Conservation (phyloP, 305 asterid species). For the Ruellia speciosa region DNA sequence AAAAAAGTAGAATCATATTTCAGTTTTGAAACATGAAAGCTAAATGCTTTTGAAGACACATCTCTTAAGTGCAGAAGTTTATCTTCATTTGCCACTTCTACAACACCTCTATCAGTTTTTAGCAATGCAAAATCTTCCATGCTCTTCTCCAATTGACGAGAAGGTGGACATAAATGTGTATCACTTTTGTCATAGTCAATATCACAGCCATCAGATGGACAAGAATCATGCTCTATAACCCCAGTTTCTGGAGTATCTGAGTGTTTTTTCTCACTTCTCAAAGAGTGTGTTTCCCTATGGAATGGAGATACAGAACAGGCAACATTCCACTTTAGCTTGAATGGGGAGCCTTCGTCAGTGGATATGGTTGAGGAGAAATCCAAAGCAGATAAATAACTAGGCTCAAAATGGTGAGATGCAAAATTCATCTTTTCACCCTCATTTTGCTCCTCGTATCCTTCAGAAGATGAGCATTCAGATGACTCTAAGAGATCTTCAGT, state of each 20-base stretch:
- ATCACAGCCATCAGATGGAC: conserved; percentile 22
- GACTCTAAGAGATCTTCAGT: conserved; percentile 57
- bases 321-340: conserved; percentile 25
- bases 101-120: conserved; percentile 28
- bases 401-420: conserved; percentile 27
- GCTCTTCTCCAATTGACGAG: conserved; percentile 28
- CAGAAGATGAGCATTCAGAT: conserved; percentile 62
- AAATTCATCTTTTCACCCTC: conserved; percentile 34
- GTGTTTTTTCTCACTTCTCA: conserved; percentile 22
- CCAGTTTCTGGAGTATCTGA: conserved; percentile 28
- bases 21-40: conserved; percentile 31
- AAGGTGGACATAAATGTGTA: conserved; percentile 34
- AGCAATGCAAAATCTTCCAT: conserved; percentile 28
- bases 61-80: conserved; percentile 23
- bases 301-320: conserved; percentile 22
- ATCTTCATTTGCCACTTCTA: conserved; percentile 26
- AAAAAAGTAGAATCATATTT: conserved; percentile 45
- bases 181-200: conserved; percentile 24
- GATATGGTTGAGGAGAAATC: conserved; percentile 41
- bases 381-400: conserved; percentile 62
- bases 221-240: conserved; percentile 26
- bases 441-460: conserved; percentile 48
- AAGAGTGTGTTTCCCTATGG: conserved; percentile 21
- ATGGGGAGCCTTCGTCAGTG: conserved; percentile 28
- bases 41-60: conserved; percentile 27